Percentiles rank a stretch among this genome's conserved stretches.
Evolutionary conservation across 1,139 yeast genomes (phyloP).

Genomic region (Candida dubliniensis): DNA sequence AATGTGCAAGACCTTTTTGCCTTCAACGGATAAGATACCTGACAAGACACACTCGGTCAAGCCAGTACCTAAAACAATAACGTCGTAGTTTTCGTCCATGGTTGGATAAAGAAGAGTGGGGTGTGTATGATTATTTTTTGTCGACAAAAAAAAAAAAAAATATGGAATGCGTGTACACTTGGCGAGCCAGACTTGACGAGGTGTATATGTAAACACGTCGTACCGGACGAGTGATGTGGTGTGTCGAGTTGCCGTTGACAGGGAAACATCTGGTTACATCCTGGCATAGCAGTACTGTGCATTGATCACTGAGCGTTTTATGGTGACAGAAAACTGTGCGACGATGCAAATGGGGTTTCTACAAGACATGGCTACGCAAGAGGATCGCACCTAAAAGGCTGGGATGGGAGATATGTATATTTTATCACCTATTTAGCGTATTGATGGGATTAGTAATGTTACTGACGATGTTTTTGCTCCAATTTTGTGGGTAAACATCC

Average conservation of each 20-base stretch:
- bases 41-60: constrained; percentile 94
- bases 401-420: too few species aligned
- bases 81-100: constrained; percentile 98
- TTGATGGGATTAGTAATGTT: too few species aligned
- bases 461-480: too few species aligned
- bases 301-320: too few species aligned
- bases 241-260: constrained; percentile 80
- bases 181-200: constrained; percentile 71
- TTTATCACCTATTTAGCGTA: too few species aligned
- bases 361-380: too few species aligned
- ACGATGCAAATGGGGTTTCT: too few species aligned
- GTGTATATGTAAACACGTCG: too few species aligned
- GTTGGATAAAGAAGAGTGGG: neutral
- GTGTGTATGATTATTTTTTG: neutral
- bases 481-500: too few species aligned
- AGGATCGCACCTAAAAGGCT: too few species aligned
- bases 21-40: constrained; percentile 88
- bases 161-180: constrained; percentile 56
- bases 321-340: too few species aligned
- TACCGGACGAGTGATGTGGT: too few species aligned
- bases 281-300: constrained; percentile 89
- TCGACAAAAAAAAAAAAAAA: constrained; percentile 22
- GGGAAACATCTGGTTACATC: constrained; percentile 98
- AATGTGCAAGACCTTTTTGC: constrained; percentile 89
- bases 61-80: constrained; percentile 60